Base-by-base conservation (phyloP, 2,329 filamentous ascomycete genomes). In the Aspergillus arachidicola region DNA sequence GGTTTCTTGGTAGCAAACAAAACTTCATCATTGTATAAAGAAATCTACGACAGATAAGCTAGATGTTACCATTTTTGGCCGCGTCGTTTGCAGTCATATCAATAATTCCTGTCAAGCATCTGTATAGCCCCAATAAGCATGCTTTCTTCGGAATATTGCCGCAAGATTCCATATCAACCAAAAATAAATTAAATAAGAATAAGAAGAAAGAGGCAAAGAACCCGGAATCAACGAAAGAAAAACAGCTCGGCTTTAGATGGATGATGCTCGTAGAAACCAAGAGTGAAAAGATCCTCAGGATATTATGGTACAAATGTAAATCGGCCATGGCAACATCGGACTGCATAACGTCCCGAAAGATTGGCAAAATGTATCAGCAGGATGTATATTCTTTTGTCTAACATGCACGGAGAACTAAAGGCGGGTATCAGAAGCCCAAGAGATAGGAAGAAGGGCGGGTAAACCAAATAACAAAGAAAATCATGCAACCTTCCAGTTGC, bases 401-500 rank as follows among this genome's bases (percentile, higher is more conserved):
- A 41, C 50, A 59, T 59, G 57, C 57, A 59, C 9, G 34, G n/a
- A 41, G n/a, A 34, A 54, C 14, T n/a, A 34, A 46, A 58, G 34
- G 50, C n/a, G 58, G 58, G 58, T 60, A 60, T 60, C 58, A 60
- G 58, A 54, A 60, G 58, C 58, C 58, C 58, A 55, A 46, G 10
- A 43, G 50, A 50, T 14, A 21, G 46, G 23, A 28, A 57, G 19
- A 41, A 21, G 16, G 56, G 36, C 38, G 38, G 36, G 43, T 51
- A 32, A 59, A 59, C 68, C 57, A 45, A 63, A 60, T 61, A 70
- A 58, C 53, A 66, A 68, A 51, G 63, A 64, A 38, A 72, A 67
- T 59, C 43, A 60, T 43, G 10, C 57, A 58, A 12, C 45, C 30
- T 28, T 45, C 56, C 34, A 43, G n/a, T 10, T 6, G 11, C 30